Percentiles rank a stretch among this genome's conserved stretches.
These are phyloP conservation scores for Aphanomyces astaci DNA, from an alignment of 352 stramenopile species.

Conservation along the genomic window DNA sequence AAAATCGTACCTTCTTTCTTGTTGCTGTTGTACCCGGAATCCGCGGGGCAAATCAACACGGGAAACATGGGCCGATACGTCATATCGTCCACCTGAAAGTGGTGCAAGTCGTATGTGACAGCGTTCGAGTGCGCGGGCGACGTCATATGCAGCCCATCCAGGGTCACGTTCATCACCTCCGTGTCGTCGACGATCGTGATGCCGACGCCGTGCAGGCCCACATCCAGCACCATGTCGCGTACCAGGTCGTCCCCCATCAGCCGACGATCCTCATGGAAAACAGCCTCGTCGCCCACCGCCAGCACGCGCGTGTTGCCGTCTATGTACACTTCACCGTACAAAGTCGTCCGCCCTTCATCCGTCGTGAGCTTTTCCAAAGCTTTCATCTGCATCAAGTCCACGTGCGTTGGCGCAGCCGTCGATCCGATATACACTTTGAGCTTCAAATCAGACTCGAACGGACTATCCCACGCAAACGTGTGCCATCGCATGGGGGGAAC, in stretches of 20 bases:
- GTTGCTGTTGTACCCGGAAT: conserved; percentile 82
- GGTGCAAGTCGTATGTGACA: conserved; percentile 44
- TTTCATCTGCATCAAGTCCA: conserved; percentile 73
- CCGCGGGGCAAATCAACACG: conserved; percentile 64
- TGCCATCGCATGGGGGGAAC: conserved; percentile 61
- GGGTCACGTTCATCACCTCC: conserved; percentile 80
- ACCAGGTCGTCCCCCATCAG: conserved; percentile 63
- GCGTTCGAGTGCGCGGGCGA: conserved; percentile 8
- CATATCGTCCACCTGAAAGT: conserved; percentile 86
- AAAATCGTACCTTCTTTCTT: conserved; percentile 47
- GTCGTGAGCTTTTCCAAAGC: conserved; percentile 44
- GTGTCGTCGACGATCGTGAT: conserved; percentile 73
- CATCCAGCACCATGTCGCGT: conserved; percentile 61
- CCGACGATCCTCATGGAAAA: conserved; percentile 50
- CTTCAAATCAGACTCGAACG: conserved; percentile 39
- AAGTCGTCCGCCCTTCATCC: conserved; percentile 25
- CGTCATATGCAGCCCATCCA: conserved; percentile 69
- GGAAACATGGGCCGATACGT: conserved; percentile 58
- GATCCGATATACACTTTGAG: conserved; percentile 52
- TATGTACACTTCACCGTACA: conserved; percentile 82
- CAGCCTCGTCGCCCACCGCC: conserved; percentile 60
- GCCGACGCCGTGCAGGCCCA: conserved; percentile 61
- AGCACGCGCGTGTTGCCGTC: conserved; percentile 72
- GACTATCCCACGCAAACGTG: conserved; percentile 77
- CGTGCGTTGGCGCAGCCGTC: conserved; percentile 59